phyloP scores from a whole-genome alignment of 371 early-diverging fungal species.

The Synchytrium microbalum region DNA sequence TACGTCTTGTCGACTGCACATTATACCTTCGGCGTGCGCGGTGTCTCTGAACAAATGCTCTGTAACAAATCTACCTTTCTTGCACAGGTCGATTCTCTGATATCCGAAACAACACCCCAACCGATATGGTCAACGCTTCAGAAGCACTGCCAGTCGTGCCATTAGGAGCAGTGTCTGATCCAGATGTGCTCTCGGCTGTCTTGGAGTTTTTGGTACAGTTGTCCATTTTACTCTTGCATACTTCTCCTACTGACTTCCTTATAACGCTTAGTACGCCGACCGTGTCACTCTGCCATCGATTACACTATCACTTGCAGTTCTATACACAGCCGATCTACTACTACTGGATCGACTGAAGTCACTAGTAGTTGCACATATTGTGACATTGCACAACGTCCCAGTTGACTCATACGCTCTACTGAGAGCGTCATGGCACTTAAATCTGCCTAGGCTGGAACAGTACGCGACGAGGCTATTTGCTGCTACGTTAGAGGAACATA shows the following conservation, averaged over 20 bases:
- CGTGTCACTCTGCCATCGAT: too few species aligned
- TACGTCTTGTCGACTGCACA: too few species aligned
- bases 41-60: constrained; percentile 9
- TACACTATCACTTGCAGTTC: too few species aligned
- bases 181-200: constrained; percentile 12
- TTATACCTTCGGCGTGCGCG: constrained; percentile 4
- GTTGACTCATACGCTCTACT: constrained; percentile 12
- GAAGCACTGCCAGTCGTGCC: too few species aligned
- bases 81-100: too few species aligned
- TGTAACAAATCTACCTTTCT: too few species aligned
- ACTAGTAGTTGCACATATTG: constrained; percentile 13
- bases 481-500: constrained; percentile 1
- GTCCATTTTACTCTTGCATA: too few species aligned
- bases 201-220: too few species aligned
- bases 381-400: constrained; percentile 1
- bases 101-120: not conserved
- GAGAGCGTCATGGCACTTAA: constrained; percentile 20
- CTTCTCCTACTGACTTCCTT: too few species aligned
- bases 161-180: constrained; percentile 4
- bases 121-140: not conserved
- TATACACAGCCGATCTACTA: constrained; percentile 20
- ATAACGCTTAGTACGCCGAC: too few species aligned
- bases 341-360: constrained; percentile 21
- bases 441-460: constrained; percentile 23
- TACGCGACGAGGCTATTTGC: constrained; percentile 20